Evolutionary conservation across 1,284 basidiomycete species (phyloP), one percentile per base, ranked within the genome.

Genomic region (Cryptococcus deneoformans): DNA sequence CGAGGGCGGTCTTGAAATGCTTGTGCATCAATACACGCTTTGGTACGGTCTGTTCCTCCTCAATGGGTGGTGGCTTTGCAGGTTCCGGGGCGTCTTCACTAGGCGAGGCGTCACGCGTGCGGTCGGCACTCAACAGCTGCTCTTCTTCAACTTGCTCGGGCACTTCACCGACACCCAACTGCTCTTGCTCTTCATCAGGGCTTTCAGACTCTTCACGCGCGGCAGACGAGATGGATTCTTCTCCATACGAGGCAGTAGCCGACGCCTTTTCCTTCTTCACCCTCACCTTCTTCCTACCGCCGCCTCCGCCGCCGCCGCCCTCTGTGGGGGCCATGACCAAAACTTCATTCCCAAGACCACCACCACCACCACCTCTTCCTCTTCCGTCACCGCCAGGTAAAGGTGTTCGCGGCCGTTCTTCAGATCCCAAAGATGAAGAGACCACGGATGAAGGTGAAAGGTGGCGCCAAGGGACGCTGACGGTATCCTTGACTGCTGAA

Each of bases 401-500:
- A 10, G 24, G 42, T 3, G 53, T 48, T 42, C 44, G 20, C 35
- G 45, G 40, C 8, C 11, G 8, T n/a, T 44, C 43, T 8, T n/a
- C 14, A 6, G 14, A 34, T 3, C 34, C 49, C 8, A 24, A 34
- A 10, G 53, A 39, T 9, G 56, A 34, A 24, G 52, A 52, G 2
- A 57, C 54, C 12, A 47, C 46, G 12, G 65, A 16, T 3, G 39
- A 48, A 1, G 43, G 24, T 4, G 35, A 34, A 12, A 29, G 54
- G 8, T 34, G 11, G 29, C 47, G 50, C 88, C 92, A 95, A 16
- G 92, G 92, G 44, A 94, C 82, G 1, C 82, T 77, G 16, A 92
- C 83, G 12, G 82, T 80, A 67, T 93, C 90, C 74, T 95, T 95
- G 53, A 94, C 86, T 10, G 91, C 87, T 65, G 92, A 88, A 50